Evolutionary conservation across 331 rosid species (phyloP).

Genomic region (Erythrophleum ivorense): DNA sequence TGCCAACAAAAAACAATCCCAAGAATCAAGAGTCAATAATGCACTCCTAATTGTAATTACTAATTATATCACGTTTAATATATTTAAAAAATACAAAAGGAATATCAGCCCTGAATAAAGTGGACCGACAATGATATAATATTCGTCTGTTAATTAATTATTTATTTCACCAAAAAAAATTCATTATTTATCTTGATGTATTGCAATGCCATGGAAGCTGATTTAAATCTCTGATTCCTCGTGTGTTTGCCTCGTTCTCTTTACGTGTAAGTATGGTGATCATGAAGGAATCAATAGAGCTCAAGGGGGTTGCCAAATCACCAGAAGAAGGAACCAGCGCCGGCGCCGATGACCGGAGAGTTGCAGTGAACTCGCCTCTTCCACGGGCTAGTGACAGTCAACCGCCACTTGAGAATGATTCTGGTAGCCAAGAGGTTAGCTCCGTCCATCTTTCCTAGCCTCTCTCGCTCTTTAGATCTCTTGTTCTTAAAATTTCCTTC

Average conservation of each 20-base stretch:
- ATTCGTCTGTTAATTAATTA: too few relatives aligned
- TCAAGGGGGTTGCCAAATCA: neutral
- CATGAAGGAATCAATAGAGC: neutral
- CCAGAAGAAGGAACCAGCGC: neutral
- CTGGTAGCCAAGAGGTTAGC: conserved; percentile 8
- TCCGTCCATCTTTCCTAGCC: neutral
- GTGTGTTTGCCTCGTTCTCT: neutral
- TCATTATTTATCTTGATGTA: too few relatives aligned
- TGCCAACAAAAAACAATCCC: too few relatives aligned
- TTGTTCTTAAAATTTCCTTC: neutral
- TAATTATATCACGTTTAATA: too few relatives aligned
- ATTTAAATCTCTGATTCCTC: neutral
- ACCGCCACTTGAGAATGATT: neutral
- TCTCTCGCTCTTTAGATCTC: neutral
- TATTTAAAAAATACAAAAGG: too few relatives aligned
- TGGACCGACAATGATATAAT: too few relatives aligned
- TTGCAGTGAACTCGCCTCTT: neutral
- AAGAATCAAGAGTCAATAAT: too few relatives aligned
- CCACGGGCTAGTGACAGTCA: neutral
- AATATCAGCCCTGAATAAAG: too few relatives aligned
- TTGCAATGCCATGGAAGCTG: neutral
- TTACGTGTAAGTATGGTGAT: neutral
- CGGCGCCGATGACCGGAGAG: neutral
- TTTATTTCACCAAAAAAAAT: too few relatives aligned
- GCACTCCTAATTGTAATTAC: too few relatives aligned